Percentiles rank a stretch among this genome's conserved stretches.
Conservation (phyloP, 257 asterid genomes). For the Vinca minor region DNA sequence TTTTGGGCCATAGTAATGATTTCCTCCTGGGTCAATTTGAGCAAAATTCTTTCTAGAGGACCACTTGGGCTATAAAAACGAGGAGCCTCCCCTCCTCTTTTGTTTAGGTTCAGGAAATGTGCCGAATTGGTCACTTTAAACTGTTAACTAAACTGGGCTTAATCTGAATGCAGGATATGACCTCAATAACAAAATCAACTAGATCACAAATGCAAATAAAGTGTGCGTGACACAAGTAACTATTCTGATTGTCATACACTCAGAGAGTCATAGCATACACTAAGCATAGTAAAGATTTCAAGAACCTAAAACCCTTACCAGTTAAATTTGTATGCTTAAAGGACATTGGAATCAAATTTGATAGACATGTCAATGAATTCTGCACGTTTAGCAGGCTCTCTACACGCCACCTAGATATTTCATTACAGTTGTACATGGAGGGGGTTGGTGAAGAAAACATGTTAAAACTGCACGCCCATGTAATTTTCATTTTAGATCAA, state of each 20-base stretch:
- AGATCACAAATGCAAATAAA: background rate
- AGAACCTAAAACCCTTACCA: background rate
- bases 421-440: background rate
- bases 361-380: background rate
- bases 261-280: background rate
- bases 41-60: no score
- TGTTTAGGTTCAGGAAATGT: no score
- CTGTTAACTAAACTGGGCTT: background rate
- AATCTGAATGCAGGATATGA: background rate
- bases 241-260: background rate
- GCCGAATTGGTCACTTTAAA: background rate
- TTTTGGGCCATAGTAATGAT: background rate
- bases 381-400: background rate
- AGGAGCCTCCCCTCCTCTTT: no score
- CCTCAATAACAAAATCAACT: background rate
- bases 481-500: background rate
- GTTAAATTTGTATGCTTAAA: background rate
- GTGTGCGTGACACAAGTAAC: background rate
- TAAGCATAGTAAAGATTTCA: background rate
- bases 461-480: background rate
- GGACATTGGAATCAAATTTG: background rate
- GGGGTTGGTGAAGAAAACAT: background rate
- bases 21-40: no score
- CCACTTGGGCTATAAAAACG: no score
- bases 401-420: background rate